Conservation (phyloP, 2,329 filamentous ascomycete species). For the Blastomyces gilchristii region DNA sequence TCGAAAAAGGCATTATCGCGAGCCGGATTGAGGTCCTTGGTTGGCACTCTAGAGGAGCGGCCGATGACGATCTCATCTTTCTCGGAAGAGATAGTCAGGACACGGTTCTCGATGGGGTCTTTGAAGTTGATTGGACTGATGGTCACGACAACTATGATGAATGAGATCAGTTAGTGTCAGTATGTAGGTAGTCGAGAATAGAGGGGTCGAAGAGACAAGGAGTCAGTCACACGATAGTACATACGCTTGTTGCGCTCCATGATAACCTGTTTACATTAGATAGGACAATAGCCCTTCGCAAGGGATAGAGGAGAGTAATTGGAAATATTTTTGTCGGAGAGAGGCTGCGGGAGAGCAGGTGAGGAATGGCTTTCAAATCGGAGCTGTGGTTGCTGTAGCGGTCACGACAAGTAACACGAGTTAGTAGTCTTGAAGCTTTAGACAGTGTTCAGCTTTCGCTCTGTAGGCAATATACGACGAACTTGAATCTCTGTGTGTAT, state of each 20-base stretch:
- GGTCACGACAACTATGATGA: slow-evolving; percentile 25
- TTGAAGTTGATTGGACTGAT: slow-evolving; percentile 22
- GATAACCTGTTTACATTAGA: neutral
- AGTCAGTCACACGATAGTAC: neutral
- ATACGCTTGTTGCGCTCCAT: slow-evolving; percentile 3
- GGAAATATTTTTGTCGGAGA: neutral
- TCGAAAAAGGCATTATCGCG: slow-evolving; percentile 37
- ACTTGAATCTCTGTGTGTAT: no score
- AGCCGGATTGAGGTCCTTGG: slow-evolving; percentile 28
- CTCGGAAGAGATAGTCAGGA: slow-evolving; percentile 23
- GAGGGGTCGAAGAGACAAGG: neutral
- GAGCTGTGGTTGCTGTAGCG: neutral
- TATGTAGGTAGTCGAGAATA: neutral
- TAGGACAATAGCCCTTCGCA: neutral
- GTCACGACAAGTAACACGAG: neutral
- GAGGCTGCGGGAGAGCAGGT: neutral
- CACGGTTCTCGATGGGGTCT: slow-evolving; percentile 24
- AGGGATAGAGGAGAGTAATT: neutral
- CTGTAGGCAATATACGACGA: neutral
- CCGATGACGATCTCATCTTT: slow-evolving; percentile 29
- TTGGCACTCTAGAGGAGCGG: slow-evolving; percentile 32
- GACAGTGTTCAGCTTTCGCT: neutral
- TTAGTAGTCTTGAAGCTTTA: neutral
- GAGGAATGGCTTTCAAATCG: neutral
- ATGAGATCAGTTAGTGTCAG: slow-evolving; percentile 4